These are phyloP conservation scores for Termitomyces titanicus DNA, from an alignment of 768 basidiomycete genomes.

Conservation along the genomic window DNA sequence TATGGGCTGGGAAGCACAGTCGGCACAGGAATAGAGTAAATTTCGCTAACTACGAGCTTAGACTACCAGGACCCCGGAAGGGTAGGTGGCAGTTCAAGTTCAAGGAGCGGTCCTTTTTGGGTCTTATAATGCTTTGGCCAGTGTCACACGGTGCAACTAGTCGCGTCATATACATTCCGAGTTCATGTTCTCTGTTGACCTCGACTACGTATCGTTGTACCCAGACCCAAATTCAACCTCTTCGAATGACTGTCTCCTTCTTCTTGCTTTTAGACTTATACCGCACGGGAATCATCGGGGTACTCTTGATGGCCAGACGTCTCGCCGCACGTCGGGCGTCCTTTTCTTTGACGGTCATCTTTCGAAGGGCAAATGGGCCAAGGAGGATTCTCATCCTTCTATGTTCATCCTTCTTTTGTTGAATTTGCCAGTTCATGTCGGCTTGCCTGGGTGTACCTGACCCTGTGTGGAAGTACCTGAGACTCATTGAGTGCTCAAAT, in stretches of 20 bases:
- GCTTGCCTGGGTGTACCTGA: background rate
- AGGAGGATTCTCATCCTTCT: background rate
- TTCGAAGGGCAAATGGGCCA: background rate
- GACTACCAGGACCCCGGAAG: too few relatives aligned
- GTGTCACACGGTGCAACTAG: too few relatives aligned
- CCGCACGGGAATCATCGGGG: background rate
- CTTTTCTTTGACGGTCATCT: background rate
- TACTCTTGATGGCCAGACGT: background rate
- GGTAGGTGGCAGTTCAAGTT: too few relatives aligned
- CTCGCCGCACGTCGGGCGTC: background rate
- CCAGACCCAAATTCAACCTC: background rate
- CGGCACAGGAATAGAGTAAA: too few relatives aligned
- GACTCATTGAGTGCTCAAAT: background rate
- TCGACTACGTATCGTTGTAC: too few relatives aligned
- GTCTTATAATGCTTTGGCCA: too few relatives aligned
- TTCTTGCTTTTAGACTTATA: background rate
- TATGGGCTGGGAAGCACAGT: too few relatives aligned
- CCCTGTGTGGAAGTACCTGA: background rate
- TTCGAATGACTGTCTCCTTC: background rate
- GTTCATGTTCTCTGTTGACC: too few relatives aligned
- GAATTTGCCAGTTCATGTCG: background rate
- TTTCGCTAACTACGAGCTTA: too few relatives aligned
- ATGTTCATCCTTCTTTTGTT: background rate
- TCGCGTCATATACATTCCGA: too few relatives aligned
- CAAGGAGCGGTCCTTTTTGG: too few relatives aligned